Percentiles rank a stretch among this genome's conserved stretches.
These are phyloP conservation scores for Globisporangium radiosum DNA, from an alignment of 352 stramenopile genomes.

Conservation along the genomic window DNA sequence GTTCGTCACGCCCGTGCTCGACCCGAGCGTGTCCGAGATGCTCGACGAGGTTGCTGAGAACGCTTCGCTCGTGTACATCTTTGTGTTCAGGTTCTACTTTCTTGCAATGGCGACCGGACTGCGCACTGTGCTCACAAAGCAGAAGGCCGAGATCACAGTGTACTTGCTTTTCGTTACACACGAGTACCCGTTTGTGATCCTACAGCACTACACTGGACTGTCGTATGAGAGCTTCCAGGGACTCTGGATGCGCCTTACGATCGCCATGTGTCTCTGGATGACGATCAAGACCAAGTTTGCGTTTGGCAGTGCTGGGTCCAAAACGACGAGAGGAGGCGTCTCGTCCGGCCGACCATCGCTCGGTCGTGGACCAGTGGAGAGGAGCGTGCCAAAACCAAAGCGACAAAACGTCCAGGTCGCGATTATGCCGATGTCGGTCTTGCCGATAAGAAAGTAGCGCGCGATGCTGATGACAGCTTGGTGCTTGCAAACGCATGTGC, in stretches of 20 bases:
- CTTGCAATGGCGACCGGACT: conserved; percentile 15
- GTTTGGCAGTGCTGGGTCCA: neutral
- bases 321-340: neutral
- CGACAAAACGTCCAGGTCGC: neutral
- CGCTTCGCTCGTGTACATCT: conserved; percentile 22
- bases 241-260: conserved; percentile 29
- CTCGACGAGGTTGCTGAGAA: conserved; percentile 19
- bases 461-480: neutral
- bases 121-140: conserved; percentile 1
- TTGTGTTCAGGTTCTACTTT: conserved; percentile 31
- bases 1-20: neutral
- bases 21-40: neutral
- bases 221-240: conserved; percentile 31
- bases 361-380: too few relatives aligned
- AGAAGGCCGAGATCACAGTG: conserved; percentile 17
- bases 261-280: conserved; percentile 8
- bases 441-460: neutral
- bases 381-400: too few relatives aligned
- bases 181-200: conserved; percentile 28
- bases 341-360: neutral
- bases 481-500: too few relatives aligned
- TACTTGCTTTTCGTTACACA: conserved; percentile 27
- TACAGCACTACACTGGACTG: conserved; percentile 15
- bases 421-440: neutral
- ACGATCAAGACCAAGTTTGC: neutral